Percentiles rank a stretch among this genome's conserved stretches.
phyloP scores from a whole-genome alignment of 1,284 basidiomycete species.

The Cystobasidium sp. region DNA sequence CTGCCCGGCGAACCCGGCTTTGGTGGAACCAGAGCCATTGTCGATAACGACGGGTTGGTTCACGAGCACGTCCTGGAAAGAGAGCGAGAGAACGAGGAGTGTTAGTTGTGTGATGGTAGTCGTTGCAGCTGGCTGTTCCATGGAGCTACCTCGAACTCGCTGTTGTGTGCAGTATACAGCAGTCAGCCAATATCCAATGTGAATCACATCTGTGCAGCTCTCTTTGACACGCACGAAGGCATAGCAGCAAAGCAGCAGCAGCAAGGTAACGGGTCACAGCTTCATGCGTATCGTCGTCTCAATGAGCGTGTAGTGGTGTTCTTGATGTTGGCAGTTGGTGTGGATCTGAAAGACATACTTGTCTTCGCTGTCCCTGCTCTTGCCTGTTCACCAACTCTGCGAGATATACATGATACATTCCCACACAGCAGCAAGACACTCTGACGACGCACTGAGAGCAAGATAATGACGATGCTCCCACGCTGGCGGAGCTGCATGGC shows the following conservation, averaged over 20 bases:
- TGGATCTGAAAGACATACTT: neutral
- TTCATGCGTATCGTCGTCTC: neutral
- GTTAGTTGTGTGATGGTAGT: neutral
- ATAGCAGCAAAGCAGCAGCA: neutral
- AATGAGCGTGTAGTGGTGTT: neutral
- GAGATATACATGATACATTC: neutral
- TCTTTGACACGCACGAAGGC: constrained; percentile 8
- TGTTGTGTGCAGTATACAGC: neutral
- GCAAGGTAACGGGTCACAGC: neutral
- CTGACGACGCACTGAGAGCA: too few species aligned
- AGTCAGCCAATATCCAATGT: neutral
- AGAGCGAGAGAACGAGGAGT: neutral
- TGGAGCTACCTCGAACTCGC: constrained; percentile 40
- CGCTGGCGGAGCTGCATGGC: too few species aligned
- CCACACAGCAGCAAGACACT: too few species aligned
- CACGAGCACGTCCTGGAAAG: constrained; percentile 71
- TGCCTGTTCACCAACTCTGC: neutral
- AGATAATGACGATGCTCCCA: too few species aligned
- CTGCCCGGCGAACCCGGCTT: constrained; percentile 95
- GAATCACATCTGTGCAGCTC: neutral
- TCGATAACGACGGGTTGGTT: constrained; percentile 95
- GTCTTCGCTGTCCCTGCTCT: neutral
- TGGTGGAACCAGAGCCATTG: constrained; percentile 96
- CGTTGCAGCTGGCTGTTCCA: neutral
- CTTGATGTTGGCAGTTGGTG: neutral